phyloP scores from a whole-genome alignment of 768 basidiomycete genomes.

The Suillus occidentalis region DNA sequence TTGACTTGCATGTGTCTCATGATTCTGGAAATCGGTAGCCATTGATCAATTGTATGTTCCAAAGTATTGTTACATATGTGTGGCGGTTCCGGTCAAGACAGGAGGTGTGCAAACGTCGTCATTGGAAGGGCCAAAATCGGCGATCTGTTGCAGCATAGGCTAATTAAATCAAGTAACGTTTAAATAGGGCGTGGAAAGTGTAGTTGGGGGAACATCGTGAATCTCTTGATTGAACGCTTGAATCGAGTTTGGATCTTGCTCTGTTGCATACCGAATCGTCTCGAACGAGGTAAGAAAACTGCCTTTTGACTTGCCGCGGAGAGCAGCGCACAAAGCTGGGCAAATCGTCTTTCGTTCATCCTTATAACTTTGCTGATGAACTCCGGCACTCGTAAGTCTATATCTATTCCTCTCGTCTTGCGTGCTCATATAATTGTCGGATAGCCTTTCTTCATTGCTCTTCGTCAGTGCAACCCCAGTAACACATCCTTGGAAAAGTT shows the following conservation, averaged over 20 bases:
- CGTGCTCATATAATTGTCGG: background rate
- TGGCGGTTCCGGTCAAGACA: background rate
- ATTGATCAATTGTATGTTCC: background rate
- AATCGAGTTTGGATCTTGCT: background rate
- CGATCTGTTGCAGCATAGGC: background rate
- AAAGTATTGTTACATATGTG: background rate
- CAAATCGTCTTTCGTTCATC: background rate
- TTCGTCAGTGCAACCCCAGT: background rate
- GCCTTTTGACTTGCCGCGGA: background rate
- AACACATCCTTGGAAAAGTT: background rate
- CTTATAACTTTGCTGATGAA: background rate
- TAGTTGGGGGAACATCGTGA: background rate
- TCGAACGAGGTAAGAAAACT: background rate
- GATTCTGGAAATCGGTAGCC: slow-evolving; percentile 2
- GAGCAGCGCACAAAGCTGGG: background rate
- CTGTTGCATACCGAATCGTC: background rate
- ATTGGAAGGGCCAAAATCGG: slow-evolving; percentile 1
- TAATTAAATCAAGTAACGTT: background rate
- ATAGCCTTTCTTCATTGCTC: background rate
- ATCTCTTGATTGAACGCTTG: slow-evolving; percentile 1
- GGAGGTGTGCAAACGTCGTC: background rate
- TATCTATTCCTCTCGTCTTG: background rate
- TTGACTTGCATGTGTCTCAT: slow-evolving; percentile 6
- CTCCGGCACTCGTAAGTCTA: slow-evolving; percentile 3
- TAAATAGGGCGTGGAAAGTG: background rate